Conservation (phyloP, 352 stramenopile species). For the Phytophthora quininea region DNA sequence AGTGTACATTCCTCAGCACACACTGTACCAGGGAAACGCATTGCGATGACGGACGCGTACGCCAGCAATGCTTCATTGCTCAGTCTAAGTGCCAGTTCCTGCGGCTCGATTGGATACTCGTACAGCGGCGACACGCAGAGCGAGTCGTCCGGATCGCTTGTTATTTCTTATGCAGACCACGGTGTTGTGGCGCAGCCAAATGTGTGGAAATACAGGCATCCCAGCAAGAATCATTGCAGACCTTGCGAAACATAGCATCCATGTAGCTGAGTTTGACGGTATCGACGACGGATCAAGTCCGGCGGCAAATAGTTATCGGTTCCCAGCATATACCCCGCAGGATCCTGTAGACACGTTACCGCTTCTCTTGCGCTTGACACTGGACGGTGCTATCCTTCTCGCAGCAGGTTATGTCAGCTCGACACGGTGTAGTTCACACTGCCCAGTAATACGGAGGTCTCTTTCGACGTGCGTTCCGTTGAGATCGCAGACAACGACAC, state of each 20-base stretch:
- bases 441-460: slow-evolving; percentile 36
- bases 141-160: slow-evolving; percentile 67
- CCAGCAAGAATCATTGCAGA: slow-evolving; percentile 51
- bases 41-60: slow-evolving; percentile 54
- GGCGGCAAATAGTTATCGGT: slow-evolving; percentile 32
- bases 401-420: slow-evolving; percentile 35
- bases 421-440: slow-evolving; percentile 61
- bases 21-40: slow-evolving; percentile 50
- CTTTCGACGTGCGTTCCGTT: slow-evolving; percentile 56
- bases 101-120: slow-evolving; percentile 40
- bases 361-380: slow-evolving; percentile 22
- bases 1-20: slow-evolving; percentile 64
- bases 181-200: slow-evolving; percentile 61
- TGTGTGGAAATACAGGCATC: slow-evolving; percentile 65
- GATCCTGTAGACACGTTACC: slow-evolving; percentile 4
- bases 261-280: slow-evolving; percentile 41
- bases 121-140: slow-evolving; percentile 71
- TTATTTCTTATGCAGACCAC: slow-evolving; percentile 53
- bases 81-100: slow-evolving; percentile 44
- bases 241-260: slow-evolving; percentile 23
- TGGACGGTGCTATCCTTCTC: slow-evolving; percentile 37
- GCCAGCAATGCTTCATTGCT: slow-evolving; percentile 39
- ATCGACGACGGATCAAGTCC: slow-evolving; percentile 30
- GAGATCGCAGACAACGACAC: slow-evolving; percentile 60
- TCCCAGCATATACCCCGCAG: slow-evolving; percentile 44